phyloP scores from a whole-genome alignment of 2,329 filamentous ascomycete species.

The Fusarium agapanthi region DNA sequence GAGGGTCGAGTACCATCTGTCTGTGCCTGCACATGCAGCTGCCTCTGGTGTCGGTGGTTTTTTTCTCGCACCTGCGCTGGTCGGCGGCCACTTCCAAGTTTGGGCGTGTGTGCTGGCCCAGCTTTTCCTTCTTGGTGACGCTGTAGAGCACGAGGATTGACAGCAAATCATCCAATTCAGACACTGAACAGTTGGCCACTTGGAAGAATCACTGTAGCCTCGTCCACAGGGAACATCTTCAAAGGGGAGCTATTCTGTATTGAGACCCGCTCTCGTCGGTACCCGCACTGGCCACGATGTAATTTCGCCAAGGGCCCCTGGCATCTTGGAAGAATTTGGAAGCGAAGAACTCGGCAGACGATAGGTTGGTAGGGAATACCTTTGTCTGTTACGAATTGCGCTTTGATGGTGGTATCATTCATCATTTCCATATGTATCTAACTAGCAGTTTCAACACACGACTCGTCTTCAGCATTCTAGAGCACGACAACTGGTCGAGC shows the following conservation, averaged over 20 bases:
- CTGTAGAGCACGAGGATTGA: not conserved
- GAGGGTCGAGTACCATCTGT: not conserved
- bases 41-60: constrained; percentile 7
- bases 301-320: constrained; percentile 39
- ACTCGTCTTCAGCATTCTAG: constrained; percentile 17
- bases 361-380: constrained; percentile 9
- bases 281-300: constrained; percentile 41
- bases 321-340: constrained; percentile 23
- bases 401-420: not conserved
- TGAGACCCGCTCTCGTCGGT: constrained; percentile 40
- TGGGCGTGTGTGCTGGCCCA: constrained; percentile 12
- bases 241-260: constrained; percentile 30
- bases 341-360: constrained; percentile 12
- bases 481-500: not conserved
- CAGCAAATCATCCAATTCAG: constrained; percentile 10
- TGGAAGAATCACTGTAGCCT: constrained; percentile 8
- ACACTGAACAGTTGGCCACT: constrained; percentile 21
- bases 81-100: constrained; percentile 24
- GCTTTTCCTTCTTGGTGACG: constrained; percentile 8
- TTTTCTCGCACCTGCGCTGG: constrained; percentile 5
- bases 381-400: not conserved
- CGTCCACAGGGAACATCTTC: not conserved
- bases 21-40: constrained; percentile 6
- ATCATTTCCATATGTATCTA: not conserved
- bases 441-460: not conserved